These are phyloP conservation scores for Salix arbutifolia DNA, from an alignment of 345 rosid species.

Conservation along the genomic window DNA sequence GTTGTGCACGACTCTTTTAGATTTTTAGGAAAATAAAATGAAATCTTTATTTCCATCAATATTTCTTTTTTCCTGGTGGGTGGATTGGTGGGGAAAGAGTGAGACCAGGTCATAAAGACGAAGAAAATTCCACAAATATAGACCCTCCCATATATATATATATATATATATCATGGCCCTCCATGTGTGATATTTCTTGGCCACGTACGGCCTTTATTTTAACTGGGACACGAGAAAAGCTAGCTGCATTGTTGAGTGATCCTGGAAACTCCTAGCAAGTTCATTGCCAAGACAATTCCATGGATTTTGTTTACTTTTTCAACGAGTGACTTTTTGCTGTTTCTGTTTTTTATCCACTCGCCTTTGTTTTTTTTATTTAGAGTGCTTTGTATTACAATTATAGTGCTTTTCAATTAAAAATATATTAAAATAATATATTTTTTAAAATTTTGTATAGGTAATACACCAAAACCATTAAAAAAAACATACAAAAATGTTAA, in stretches of 20 bases:
- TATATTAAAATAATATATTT: too few relatives aligned
- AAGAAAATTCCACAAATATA: neutral
- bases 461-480: too few relatives aligned
- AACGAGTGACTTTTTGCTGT: neutral
- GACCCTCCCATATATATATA: neutral
- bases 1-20: neutral
- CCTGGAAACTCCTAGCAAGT: neutral
- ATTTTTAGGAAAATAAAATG: neutral
- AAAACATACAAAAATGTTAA: too few relatives aligned
- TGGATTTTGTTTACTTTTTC: neutral
- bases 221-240: neutral
- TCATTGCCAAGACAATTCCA: neutral
- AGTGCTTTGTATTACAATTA: too few relatives aligned
- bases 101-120: slow-evolving; percentile 1
- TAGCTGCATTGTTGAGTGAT: neutral
- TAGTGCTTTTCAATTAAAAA: too few relatives aligned
- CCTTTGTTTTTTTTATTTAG: too few relatives aligned
- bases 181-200: neutral
- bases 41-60: neutral
- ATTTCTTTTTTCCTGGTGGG: neutral
- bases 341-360: neutral
- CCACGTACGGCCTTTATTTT: neutral
- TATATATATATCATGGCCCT: too few relatives aligned
- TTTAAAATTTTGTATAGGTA: too few relatives aligned
- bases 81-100: slow-evolving; percentile 15